Conservation (phyloP, 169 alveolate genomes). For the Cryptosporidium sp. region DNA sequence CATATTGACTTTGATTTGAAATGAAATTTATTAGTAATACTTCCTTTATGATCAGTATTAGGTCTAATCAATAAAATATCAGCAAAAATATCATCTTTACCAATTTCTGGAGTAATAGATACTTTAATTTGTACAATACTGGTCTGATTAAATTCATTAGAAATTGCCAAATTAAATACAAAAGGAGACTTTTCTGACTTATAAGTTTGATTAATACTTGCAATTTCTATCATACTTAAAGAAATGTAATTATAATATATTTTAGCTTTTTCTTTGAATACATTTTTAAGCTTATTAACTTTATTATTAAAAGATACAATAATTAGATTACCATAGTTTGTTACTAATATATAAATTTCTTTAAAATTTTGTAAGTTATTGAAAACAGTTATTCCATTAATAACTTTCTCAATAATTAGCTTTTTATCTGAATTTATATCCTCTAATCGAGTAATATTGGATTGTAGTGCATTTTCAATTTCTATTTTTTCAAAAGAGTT, state of each 20-base stretch:
- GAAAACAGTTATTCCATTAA: not conserved
- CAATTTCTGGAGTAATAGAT: not conserved
- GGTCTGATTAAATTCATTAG: slow-evolving; percentile 34
- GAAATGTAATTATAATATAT: not conserved
- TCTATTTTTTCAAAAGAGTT: not conserved
- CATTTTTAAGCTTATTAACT: not conserved
- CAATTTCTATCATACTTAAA: not conserved
- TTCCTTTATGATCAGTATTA: slow-evolving; percentile 14
- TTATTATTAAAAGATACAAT: not conserved
- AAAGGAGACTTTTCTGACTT: not conserved
- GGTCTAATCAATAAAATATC: slow-evolving; percentile 27
- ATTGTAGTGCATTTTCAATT: not conserved
- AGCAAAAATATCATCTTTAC: not conserved
- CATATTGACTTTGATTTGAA: slow-evolving; percentile 28
- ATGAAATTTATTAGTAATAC: slow-evolving; percentile 22
- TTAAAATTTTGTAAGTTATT: not conserved
- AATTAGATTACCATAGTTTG: slow-evolving; percentile 19
- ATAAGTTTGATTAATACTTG: not conserved
- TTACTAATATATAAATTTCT: slow-evolving; percentile 30
- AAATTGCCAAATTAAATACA: slow-evolving; percentile 21
- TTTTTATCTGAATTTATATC: not conserved
- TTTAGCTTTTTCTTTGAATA: slow-evolving; percentile 31
- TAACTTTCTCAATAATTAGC: not conserved
- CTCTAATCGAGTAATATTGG: not conserved
- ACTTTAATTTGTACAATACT: slow-evolving; percentile 9